A percentile compares a stretch with the other conserved stretches of the same genome.
Conservation (phyloP, 108 stramenopile species). For the Nitzschia sp. region DNA sequence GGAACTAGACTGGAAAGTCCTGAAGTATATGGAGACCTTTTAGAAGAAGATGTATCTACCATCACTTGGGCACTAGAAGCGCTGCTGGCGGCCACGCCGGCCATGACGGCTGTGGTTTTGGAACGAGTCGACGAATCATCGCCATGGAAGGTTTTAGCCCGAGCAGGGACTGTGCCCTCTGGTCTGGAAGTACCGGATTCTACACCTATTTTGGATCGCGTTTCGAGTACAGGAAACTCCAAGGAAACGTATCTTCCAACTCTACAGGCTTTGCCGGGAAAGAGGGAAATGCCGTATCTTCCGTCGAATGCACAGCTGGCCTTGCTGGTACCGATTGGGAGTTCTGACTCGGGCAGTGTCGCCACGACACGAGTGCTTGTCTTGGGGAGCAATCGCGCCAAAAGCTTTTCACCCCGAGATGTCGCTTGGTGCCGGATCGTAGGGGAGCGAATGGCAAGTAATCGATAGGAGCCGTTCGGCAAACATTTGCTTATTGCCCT, state of each 20-base stretch:
- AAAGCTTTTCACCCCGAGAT: constrained; percentile 82
- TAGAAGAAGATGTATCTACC: constrained; percentile 3
- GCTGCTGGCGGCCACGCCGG: constrained; percentile 65
- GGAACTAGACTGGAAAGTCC: constrained; percentile 40
- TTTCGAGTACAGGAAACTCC: constrained; percentile 39
- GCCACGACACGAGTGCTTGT: constrained; percentile 47
- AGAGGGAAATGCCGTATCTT: constrained; percentile 77
- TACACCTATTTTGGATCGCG: constrained; percentile 78
- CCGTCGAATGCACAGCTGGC: constrained; percentile 78
- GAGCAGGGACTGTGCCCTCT: constrained; percentile 61
- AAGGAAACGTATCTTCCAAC: constrained; percentile 84
- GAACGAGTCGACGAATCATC: constrained; percentile 5
- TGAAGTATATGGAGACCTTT: constrained; percentile 9
- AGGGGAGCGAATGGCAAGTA: constrained; percentile 56
- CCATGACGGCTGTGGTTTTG: constrained; percentile 66
- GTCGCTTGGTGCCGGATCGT: constrained; percentile 81
- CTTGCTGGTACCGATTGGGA: constrained; percentile 52
- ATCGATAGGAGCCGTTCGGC: constrained; percentile 5
- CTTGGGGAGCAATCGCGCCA: constrained; percentile 73
- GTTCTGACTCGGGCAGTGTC: not conserved
- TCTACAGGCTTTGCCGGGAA: constrained; percentile 80
- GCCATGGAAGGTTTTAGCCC: constrained; percentile 54
- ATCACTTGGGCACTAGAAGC: constrained; percentile 65
- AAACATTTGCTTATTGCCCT: too few relatives aligned
- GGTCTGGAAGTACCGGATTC: constrained; percentile 19